Conservation (phyloP, 2,329 filamentous ascomycete genomes). For the Colletotrichum coccodes region DNA sequence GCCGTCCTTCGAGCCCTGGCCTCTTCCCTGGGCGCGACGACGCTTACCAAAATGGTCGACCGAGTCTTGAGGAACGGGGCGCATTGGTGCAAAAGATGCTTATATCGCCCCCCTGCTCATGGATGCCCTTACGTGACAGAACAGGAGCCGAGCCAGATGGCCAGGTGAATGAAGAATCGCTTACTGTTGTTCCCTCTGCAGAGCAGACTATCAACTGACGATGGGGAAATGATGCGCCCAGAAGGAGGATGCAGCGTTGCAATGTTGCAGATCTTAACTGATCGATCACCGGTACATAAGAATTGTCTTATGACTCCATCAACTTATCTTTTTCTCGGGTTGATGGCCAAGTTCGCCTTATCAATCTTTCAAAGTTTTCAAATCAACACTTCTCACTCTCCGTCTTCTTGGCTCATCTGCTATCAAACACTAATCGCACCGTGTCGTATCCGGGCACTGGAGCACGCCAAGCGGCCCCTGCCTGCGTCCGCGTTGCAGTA, state of each 20-base stretch:
- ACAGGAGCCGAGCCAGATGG: constrained; percentile 2
- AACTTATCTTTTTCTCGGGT: not conserved
- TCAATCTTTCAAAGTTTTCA: not conserved
- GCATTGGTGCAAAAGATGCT: constrained; percentile 12
- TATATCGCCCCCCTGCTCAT: not conserved
- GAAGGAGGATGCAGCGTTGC: not conserved
- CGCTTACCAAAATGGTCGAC: not conserved
- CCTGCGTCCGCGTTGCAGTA: not conserved
- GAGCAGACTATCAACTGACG: not conserved
- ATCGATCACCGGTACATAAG: too few species aligned
- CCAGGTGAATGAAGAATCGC: constrained; percentile 16
- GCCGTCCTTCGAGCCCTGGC: not conserved
- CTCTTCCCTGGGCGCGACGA: not conserved
- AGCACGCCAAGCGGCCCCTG: not conserved
- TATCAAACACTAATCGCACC: not conserved
- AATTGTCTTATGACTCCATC: not conserved
- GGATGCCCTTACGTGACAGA: not conserved
- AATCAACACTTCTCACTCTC: not conserved
- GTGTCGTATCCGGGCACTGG: constrained; percentile 20
- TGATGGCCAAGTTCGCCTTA: too few species aligned
- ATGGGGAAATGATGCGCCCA: not conserved
- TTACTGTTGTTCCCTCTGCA: not conserved
- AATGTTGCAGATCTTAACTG: not conserved
- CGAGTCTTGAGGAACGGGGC: not conserved
- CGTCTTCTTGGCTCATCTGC: not conserved